Base-by-base conservation (phyloP, 768 basidiomycete genomes). In the Phlegmacium glaucopus region DNA sequence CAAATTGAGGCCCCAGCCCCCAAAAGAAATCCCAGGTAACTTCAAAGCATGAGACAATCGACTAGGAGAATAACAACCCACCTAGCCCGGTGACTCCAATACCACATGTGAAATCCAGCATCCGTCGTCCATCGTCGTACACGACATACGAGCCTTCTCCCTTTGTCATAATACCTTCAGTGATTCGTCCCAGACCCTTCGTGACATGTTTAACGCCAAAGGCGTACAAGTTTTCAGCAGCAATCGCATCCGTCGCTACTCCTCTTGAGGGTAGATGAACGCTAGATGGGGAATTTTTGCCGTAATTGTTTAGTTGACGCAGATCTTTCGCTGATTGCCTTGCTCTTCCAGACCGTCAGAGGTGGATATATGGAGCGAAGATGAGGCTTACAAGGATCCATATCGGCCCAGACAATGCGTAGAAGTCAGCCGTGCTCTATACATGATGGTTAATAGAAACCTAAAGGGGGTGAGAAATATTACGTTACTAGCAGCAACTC, bases 81-180 rank as follows among this genome's bases (percentile, higher is more conserved):
- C 90, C 91, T 13, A 94, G 75, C 63, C 81, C 84, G 1, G 90
- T 89, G 2, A 95, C 93, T 25, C 89, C 90, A 54, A 91, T 94
- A 9, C 93, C 93, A 58, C 79, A 79, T 9, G 87, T 92, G 58
- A 94, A 94, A 63, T 96, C 94, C 42, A 96, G 73, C 60, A 88
- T 61, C 57, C 72, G 78, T 48, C 78, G 74, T 3, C 90, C 93
- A 52, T 91, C 85, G 25, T 83, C 77, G 46, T 85, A 82, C 25
- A 70, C 69, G 45, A 91, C 78, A 54, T 87, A 89, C 1, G 87
- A 82, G 11, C 91, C 90, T 55, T 80, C 72, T 36, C 83, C 86
- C 54, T 79, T 83, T 29, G 70, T 64, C 70, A 89, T 80, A 42
- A 88, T 67, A 0, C 79, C 87, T 15, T 73, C 66, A 0, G 72